Evolutionary conservation across 1,284 basidiomycete genomes (phyloP), one percentile per base, ranked within the genome.

Genomic region (Violaceomyces palustris): DNA sequence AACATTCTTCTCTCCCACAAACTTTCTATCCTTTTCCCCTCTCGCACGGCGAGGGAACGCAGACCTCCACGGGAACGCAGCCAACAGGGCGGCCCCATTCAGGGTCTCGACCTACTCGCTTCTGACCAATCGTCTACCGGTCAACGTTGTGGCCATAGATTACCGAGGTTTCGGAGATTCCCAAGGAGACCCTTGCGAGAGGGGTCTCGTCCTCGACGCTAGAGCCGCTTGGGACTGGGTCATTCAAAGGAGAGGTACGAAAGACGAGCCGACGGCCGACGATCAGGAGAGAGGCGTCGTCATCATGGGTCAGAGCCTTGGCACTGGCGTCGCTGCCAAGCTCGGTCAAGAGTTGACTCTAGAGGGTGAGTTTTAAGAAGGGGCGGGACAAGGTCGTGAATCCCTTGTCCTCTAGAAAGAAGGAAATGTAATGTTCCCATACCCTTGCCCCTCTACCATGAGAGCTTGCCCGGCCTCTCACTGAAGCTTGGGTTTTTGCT

Each of bases 141-240:
- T 79, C 14, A 94, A 93, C 68, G 83, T 94, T 2, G 74, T 94
- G 17, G 83, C 83, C 0, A 82, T 88, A 33, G 91, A 94, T 74
- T 93, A 93, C 69, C 82, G 89, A n/a, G 92, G 92, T 0, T 97
- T 87, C 63, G 92, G 79, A 0, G 90, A 97, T 69, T 91, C 88
- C 43, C 79, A 81, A 1, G 88, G 90, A 1, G 73, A 19, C 2
- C 91, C 91, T 0, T 82, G 80, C 9, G 85, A 92, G 69, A 73
- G 75, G 11, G 93, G 91, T 0, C 75, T 96, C 0, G 73, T 81
- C 0, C 74, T 74, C 3, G 93, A 97, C 67, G 89, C 88, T 1
- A 78, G 82, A 21, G 79, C 87, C 0, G 86, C 84, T 0, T 94
- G 83, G 80, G 80, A 88, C 59, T 93, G 85, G 83, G 8, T 3